phyloP scores from a whole-genome alignment of 768 basidiomycete genomes.

The Infundibulicybe gibba region DNA sequence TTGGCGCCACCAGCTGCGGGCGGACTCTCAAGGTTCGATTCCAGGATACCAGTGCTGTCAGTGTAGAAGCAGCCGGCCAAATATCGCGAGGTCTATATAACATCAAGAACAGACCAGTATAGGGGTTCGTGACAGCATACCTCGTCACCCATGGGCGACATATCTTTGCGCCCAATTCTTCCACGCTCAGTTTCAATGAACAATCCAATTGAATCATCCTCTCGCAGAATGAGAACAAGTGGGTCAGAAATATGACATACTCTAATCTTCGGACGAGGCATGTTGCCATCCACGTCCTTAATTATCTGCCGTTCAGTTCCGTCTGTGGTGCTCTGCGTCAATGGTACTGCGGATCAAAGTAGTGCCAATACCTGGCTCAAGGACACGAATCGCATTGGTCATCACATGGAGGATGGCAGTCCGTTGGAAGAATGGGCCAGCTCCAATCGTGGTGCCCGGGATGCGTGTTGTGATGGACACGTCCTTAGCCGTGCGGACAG shows the following conservation, averaged over 20 bases:
- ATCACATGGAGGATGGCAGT: conserved; percentile 86
- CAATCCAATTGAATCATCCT: conserved; percentile 81
- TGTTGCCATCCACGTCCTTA: conserved; percentile 74
- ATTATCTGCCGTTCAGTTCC: conserved; percentile 82
- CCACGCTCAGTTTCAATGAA: conserved; percentile 83
- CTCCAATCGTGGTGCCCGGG: conserved; percentile 76
- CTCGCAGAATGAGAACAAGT: too few relatives aligned
- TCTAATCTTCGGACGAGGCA: conserved; percentile 71
- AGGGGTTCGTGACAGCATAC: conserved; percentile 27
- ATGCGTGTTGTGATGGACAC: conserved; percentile 70
- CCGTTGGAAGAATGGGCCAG: conserved; percentile 81
- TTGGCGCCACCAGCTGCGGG: conserved; percentile 17
- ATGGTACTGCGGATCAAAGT: neutral
- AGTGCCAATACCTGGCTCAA: conserved; percentile 67
- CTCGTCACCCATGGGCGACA: conserved; percentile 88
- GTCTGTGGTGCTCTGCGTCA: conserved; percentile 40
- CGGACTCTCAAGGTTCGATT: conserved; percentile 35
- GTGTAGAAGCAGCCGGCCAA: conserved; percentile 74
- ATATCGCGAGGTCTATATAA: conserved; percentile 61
- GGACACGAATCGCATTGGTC: conserved; percentile 72
- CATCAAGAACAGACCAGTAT: neutral
- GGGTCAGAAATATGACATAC: conserved; percentile 87
- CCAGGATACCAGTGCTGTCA: conserved; percentile 61
- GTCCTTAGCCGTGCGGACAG: conserved; percentile 59
- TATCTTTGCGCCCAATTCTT: conserved; percentile 80